phyloP scores from a whole-genome alignment of 768 basidiomycete genomes.

The Tremella fuciformis region DNA sequence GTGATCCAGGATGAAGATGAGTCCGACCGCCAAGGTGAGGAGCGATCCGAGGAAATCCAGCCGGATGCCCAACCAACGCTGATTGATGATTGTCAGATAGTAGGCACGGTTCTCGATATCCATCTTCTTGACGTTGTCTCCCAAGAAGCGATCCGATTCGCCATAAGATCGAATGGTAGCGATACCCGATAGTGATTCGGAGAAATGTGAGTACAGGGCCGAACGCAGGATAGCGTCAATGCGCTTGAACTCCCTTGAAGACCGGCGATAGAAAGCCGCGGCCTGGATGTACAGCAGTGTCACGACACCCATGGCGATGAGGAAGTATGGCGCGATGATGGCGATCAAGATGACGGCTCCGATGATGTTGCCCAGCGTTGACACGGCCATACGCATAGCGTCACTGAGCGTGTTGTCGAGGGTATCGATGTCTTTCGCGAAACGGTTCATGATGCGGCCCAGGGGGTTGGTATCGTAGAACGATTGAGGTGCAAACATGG shows the following conservation, averaged over 20 bases:
- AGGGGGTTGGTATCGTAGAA: slow-evolving; percentile 71
- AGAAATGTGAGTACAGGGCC: slow-evolving; percentile 85
- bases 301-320: slow-evolving; percentile 67
- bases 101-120: slow-evolving; percentile 83
- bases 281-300: slow-evolving; percentile 64
- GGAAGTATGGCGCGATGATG: slow-evolving; percentile 73
- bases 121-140: slow-evolving; percentile 70
- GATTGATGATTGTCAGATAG: slow-evolving; percentile 80
- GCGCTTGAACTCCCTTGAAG: slow-evolving; percentile 77
- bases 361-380: slow-evolving; percentile 64
- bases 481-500: slow-evolving; percentile 78
- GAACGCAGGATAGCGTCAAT: slow-evolving; percentile 78
- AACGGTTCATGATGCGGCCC: slow-evolving; percentile 51
- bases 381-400: slow-evolving; percentile 55
- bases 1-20: slow-evolving; percentile 72
- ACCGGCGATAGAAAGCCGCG: slow-evolving; percentile 77
- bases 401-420: slow-evolving; percentile 50
- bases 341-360: slow-evolving; percentile 74
- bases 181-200: slow-evolving; percentile 81
- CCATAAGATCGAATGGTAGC: slow-evolving; percentile 86
- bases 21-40: slow-evolving; percentile 71
- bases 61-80: slow-evolving; percentile 78
- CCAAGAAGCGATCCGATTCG: slow-evolving; percentile 69
- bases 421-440: slow-evolving; percentile 51
- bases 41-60: slow-evolving; percentile 80